A percentile compares a stretch with the other conserved stretches of the same genome.
phyloP scores from a whole-genome alignment of 2,329 filamentous ascomycete genomes.

The Talaromyces pinophilus region DNA sequence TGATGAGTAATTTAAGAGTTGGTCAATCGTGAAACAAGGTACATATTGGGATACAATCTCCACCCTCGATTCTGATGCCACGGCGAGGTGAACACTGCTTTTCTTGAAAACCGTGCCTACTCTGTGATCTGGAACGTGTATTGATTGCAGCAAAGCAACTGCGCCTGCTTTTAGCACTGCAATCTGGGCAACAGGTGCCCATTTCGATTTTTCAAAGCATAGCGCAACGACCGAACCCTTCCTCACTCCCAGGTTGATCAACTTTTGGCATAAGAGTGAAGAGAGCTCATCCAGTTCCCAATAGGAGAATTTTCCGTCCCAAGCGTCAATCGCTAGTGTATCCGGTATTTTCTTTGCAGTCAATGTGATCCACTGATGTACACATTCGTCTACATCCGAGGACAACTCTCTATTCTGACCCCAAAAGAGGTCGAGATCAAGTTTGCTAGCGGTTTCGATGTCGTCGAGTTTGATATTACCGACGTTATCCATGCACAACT shows the following conservation, averaged over 20 bases:
- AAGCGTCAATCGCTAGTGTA: conserved; percentile 27
- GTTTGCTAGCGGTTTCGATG: not conserved
- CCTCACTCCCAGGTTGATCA: conserved; percentile 34
- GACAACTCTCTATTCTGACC: conserved; percentile 8
- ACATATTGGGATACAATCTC: conserved; percentile 5
- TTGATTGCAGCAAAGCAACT: conserved; percentile 3
- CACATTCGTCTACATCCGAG: not conserved
- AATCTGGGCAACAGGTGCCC: conserved; percentile 16
- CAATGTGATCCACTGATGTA: conserved; percentile 28
- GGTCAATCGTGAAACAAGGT: not conserved
- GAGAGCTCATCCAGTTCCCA: conserved; percentile 32
- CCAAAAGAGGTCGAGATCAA: conserved; percentile 11
- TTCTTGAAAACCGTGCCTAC: conserved; percentile 46
- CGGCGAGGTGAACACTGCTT: not conserved
- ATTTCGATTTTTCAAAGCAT: conserved; percentile 34
- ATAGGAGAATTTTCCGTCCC: conserved; percentile 33
- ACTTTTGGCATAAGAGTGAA: conserved; percentile 31
- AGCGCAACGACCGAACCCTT: conserved; percentile 28
- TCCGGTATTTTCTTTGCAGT: conserved; percentile 19
- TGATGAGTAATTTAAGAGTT: not conserved
- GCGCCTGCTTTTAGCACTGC: conserved; percentile 29
- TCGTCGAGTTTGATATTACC: not conserved
- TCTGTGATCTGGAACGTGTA: conserved; percentile 7
- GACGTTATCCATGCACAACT: not conserved
- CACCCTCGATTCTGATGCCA: not conserved